These are phyloP conservation scores for Eucalyptus erythrocorys DNA, from an alignment of 345 rosid genomes.

Conservation along the genomic window DNA sequence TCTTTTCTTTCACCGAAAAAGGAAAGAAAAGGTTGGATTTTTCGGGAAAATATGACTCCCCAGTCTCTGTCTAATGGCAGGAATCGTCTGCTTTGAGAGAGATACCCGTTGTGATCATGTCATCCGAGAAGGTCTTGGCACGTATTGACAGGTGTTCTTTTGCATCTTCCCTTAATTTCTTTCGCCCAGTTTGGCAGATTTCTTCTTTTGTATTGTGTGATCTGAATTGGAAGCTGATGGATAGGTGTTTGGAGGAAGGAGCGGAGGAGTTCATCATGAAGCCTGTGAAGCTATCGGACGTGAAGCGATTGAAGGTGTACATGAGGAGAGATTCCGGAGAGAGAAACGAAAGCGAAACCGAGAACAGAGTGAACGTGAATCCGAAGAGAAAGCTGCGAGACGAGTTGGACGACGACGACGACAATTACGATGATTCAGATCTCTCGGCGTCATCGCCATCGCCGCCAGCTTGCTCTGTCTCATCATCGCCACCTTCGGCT, in stretches of 20 bases:
- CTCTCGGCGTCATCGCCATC: constrained; percentile 10
- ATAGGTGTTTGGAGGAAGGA: constrained; percentile 91
- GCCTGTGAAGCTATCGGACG: constrained; percentile 91
- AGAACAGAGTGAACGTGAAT: background rate
- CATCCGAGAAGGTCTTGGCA: constrained; percentile 73
- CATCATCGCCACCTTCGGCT: background rate
- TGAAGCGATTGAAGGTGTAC: constrained; percentile 53
- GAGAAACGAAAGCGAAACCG: background rate
- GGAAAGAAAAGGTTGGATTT: background rate
- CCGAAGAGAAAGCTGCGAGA: constrained; percentile 57
- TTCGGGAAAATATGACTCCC: background rate
- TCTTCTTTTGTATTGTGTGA: background rate
- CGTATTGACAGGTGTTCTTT: constrained; percentile 52
- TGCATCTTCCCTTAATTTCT: background rate
- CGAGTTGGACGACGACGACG: background rate
- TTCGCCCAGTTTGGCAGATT: background rate
- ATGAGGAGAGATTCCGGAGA: constrained; percentile 9
- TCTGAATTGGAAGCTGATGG: background rate
- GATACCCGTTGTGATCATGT: constrained; percentile 90
- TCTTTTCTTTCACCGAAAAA: background rate
- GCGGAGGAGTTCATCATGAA: constrained; percentile 88
- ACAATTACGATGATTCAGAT: background rate
- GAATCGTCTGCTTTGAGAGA: constrained; percentile 65
- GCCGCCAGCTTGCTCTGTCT: background rate
- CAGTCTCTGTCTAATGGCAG: constrained; percentile 10